A percentile compares a stretch with the other conserved stretches of the same genome.
These are phyloP conservation scores for Meredithiella fracta DNA, from an alignment of 2,329 filamentous ascomycete genomes.

Conservation along the genomic window DNA sequence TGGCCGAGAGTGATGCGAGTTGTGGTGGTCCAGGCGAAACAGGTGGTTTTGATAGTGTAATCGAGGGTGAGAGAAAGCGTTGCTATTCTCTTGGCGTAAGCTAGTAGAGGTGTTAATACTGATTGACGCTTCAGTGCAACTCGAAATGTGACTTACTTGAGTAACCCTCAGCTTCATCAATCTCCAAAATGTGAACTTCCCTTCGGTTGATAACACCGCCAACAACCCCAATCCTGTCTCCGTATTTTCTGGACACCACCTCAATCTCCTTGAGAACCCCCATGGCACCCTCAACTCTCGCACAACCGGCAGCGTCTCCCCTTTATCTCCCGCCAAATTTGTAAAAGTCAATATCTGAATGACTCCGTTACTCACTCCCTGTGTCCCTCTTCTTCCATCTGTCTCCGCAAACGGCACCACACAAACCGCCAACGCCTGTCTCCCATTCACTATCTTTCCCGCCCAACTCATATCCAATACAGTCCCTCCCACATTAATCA, in stretches of 20 bases:
- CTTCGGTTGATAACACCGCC: conserved; percentile 37
- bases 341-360: conserved; percentile 38
- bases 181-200: conserved; percentile 33
- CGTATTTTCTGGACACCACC: conserved; percentile 35
- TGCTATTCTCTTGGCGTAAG: conserved; percentile 30
- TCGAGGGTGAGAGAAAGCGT: conserved; percentile 31
- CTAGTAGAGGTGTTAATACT: conserved; percentile 16
- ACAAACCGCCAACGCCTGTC: conserved; percentile 35
- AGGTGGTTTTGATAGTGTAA: conserved; percentile 31
- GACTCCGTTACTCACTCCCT: conserved; percentile 27
- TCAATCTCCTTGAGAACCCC: conserved; percentile 33
- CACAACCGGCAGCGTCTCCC: conserved; percentile 23
- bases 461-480: conserved; percentile 38
- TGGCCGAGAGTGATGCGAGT: conserved; percentile 40
- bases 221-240: conserved; percentile 22
- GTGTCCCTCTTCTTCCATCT: conserved; percentile 29
- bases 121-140: neutral
- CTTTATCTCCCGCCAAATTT: conserved; percentile 18
- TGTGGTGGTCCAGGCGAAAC: conserved; percentile 37
- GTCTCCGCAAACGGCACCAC: conserved; percentile 28
- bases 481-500: conserved; percentile 38
- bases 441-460: conserved; percentile 20
- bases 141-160: conserved; percentile 5
- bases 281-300: conserved; percentile 32
- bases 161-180: conserved; percentile 21